Base-by-base conservation (phyloP, 2,329 filamentous ascomycete species). In the Keithomyces neogunnii region DNA sequence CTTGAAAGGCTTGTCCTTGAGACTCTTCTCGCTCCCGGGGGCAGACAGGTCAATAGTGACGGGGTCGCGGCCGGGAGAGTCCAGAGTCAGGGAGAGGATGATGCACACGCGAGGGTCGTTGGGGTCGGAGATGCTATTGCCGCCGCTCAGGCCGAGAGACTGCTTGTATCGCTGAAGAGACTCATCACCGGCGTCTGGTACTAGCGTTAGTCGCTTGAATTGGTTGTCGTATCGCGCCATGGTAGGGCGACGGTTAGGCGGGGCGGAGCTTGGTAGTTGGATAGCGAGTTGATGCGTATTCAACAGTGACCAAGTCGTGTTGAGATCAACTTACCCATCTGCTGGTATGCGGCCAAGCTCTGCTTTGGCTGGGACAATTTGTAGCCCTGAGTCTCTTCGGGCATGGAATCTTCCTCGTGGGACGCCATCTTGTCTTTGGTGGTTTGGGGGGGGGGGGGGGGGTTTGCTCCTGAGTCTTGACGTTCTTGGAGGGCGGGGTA, bases 291-390 rank as follows among this genome's bases (percentile, higher is more conserved):
- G 19, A 19, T 19, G 19, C 19, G 19, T 19, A 19, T 19, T 19
- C 19, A 19, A 19, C 19, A 19, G 19, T 19, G 19, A 19, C 19
- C 19, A 19, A 19, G 19, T 19, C 19, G 19, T 19, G 19, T 19
- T 19, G 19, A 35, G 33, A 6, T 35, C 40, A 19, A 63, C 88
- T 66, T 77, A 95, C 90, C 93, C 73, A 99, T 86, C 70, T 96
- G 79, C 66, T 92, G 81, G 74, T 96, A 96, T 72, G 96, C 88
- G 58, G 92, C 88, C 66, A 99, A 80, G 62, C 89, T 95, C 82
- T 97, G 96, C 85, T 96, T 96, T 56, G 80, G 80, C 82, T 96
- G 89, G 60, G 89, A 91, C 67, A 96, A 87, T 83, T 95, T 96
- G 85, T 96, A 97, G 68, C 92, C 92, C 74, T 91, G 85, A 59